Base-by-base conservation (phyloP, 2,329 filamentous ascomycete species). In the Botrytis byssoidea region DNA sequence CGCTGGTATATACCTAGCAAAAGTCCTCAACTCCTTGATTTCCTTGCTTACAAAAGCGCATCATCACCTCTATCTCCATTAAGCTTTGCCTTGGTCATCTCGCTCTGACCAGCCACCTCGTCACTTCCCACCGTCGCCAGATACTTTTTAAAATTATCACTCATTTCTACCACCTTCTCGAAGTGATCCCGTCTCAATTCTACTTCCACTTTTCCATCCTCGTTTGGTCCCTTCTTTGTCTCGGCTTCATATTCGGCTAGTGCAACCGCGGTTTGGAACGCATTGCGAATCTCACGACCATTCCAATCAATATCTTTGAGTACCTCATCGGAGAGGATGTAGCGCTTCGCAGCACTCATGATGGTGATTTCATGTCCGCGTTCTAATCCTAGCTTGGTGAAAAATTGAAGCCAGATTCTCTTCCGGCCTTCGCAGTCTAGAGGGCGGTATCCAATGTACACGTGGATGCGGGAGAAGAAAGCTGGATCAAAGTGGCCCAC, bases 401-500 rank as follows among this genome's bases (percentile, higher is more conserved):
- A 78, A 40, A 75, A 74, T 35, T 78, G 78, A 18, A 77, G 72
- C 80, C 81, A 83, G 48, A 83, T 79, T 46, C 79, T 74, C 37
- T 69, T 76, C 1, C 80, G 74, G 0, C 77, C 76, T 14, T 78
- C 76, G 5, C 75, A 66, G 29, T 76, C 76, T 0, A 81, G 73
- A 6, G 77, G 74, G n/a, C 77, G 75, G 69, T 83, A 83, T 22
- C 77, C 74, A 40, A 83, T 76, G 4, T 78, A 75, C 5, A 83
- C 78, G 64, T 83, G 82, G 64, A 83, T 82, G 20, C 83, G 79
- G 22, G 78, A 81, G 44, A 81, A 79, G 75, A 85, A 82, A 0
- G 83, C 83, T 4, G 82, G 80, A 70, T 85, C 84, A 70, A 85
- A 82, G 29, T 75, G 75, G 1, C 81, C 76, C 32, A 84, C 82